Base-by-base conservation (phyloP, 768 basidiomycete species). In the Trametes coccinea region DNA sequence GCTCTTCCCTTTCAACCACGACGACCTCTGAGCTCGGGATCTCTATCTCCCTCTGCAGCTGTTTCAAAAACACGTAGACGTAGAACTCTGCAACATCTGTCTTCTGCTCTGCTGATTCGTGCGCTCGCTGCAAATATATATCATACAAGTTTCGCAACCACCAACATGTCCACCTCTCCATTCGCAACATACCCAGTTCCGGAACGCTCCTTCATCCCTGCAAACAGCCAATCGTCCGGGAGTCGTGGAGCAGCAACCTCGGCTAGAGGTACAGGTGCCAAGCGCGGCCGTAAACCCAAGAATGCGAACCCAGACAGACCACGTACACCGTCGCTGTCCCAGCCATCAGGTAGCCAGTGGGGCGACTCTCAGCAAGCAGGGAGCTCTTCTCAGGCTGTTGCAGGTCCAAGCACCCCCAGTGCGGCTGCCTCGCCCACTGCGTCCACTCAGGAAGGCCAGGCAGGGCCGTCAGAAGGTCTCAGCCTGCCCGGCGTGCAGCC, bases 201-300 rank as follows among this genome's bases (percentile, higher is more conserved):
- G 11, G 71, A 71, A 27, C 64, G 71, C 1, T 62, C 70, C 1
- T 73, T 71, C 54, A 63, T 69, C 22, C 62, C 69, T 13, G 47
- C 62, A 14, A 59, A 30, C 9, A 37, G 31, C 17, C 55, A 59
- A 22, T 37, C 51, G 6, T 5, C 57, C 69, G 13, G 52, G 62
- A 41, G 53, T 17, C 63, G 63, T 2, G 61, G 70, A 2, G 62
- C 57, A 4, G 49, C 70, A 3, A 44, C 66, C 8, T 53, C 60
- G 10, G 58, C 64, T 0, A 52, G 69, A 43, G 69, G 67, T 31
- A 66, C 67, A 31, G 69, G 64, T n/a, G 65, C 70, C 0, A 75
- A 75, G 39, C 73, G 74, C 8, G 74, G 74, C 9, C 69, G 74
- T 5, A 75, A 75, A 37, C 73, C 74, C 33, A 70, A 72, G 63